phyloP scores from a whole-genome alignment of 2,329 filamentous ascomycete species.

The Nemania sp. region DNA sequence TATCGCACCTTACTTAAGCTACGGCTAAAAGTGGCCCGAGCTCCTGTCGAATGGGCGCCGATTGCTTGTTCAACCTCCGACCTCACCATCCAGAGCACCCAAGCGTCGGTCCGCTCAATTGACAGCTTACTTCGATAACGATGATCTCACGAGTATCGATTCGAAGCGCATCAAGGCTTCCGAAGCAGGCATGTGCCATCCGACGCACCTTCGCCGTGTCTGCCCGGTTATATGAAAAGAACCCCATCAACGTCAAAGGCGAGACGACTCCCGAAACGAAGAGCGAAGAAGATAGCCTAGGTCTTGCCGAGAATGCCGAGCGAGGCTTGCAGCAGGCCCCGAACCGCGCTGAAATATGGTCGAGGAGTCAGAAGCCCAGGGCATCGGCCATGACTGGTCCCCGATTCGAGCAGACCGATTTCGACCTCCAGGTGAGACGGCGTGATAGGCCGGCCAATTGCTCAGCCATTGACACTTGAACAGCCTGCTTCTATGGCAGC shows the following conservation, averaged over 20 bases:
- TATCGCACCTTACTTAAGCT: too few species aligned
- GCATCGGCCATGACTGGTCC: constrained; percentile 88
- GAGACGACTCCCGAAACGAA: constrained; percentile 48
- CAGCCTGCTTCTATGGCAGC: constrained; percentile 88
- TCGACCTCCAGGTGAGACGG: constrained; percentile 78
- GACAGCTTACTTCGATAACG: constrained; percentile 48
- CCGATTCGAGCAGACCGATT: constrained; percentile 95
- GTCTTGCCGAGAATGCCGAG: constrained; percentile 50
- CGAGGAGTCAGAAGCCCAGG: constrained; percentile 79
- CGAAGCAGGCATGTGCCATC: constrained; percentile 49
- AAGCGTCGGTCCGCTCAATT: constrained; percentile 30
- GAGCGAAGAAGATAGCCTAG: constrained; percentile 46
- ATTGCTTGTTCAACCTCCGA: constrained; percentile 29
- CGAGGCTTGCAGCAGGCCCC: constrained; percentile 71
- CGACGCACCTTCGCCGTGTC: constrained; percentile 54
- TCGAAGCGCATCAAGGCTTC: constrained; percentile 47
- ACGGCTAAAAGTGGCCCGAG: constrained; percentile 27
- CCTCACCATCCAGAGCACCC: constrained; percentile 15
- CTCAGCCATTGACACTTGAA: constrained; percentile 36
- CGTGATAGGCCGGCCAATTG: constrained; percentile 8
- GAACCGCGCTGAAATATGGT: constrained; percentile 82
- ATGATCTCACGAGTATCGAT: constrained; percentile 50
- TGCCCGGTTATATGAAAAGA: constrained; percentile 49
- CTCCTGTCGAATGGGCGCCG: constrained; percentile 19
- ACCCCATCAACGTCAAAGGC: constrained; percentile 45